Conservation (phyloP, 2,329 filamentous ascomycete genomes). For the Raffaelea deltoideospora region DNA sequence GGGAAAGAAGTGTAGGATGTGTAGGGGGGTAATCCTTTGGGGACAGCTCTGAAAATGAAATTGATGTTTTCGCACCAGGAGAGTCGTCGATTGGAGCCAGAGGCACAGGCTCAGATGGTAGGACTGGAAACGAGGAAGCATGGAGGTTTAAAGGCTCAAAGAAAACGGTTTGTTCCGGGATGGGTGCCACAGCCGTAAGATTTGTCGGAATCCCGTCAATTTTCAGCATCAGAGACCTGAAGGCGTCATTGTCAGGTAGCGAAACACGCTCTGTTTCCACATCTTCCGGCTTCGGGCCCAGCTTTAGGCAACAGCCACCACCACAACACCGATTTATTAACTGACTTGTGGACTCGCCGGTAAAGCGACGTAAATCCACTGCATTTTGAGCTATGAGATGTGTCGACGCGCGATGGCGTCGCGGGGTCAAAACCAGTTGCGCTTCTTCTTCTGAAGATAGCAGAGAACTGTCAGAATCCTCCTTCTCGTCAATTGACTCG, state of each 20-base stretch:
- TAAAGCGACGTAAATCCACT: conserved; percentile 46
- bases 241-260: conserved; percentile 72
- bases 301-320: conserved; percentile 45
- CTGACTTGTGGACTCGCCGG: conserved; percentile 46
- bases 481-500: conserved; percentile 42
- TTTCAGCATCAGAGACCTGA: conserved; percentile 60
- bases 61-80: conserved; percentile 6
- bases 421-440: conserved; percentile 12
- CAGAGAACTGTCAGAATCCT: conserved; percentile 29
- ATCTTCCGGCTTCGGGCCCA: conserved; percentile 26
- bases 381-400: conserved; percentile 49
- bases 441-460: conserved; percentile 17
- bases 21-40: not conserved
- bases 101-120: conserved; percentile 9
- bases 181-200: conserved; percentile 53
- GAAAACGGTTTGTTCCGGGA: conserved; percentile 63
- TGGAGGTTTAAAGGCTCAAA: conserved; percentile 41
- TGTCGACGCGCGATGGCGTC: conserved; percentile 52
- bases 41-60: not conserved
- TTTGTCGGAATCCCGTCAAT: conserved; percentile 59
- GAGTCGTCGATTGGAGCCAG: not conserved
- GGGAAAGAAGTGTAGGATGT: conserved; percentile 19
- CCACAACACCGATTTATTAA: conserved; percentile 49
- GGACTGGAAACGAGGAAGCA: conserved; percentile 8
- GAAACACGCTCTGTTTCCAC: conserved; percentile 36